phyloP scores from a whole-genome alignment of 495 filamentous ascomycete genomes.

The Penicillium diatomitis region DNA sequence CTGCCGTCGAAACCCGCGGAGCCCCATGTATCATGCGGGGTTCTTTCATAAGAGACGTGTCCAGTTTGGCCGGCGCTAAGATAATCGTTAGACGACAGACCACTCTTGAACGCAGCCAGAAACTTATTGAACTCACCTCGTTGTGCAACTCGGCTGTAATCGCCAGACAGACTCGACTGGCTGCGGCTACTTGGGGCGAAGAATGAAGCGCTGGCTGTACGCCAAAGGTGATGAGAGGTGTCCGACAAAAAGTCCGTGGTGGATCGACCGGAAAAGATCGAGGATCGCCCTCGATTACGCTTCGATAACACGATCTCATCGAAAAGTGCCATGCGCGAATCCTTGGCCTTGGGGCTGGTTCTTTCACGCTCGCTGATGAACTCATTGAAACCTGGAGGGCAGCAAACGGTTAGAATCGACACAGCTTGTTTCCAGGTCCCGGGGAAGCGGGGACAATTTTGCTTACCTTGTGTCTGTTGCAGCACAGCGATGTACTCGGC shows the following conservation, averaged over 20 bases:
- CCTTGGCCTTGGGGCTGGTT: conserved; percentile 36
- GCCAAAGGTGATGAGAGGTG: conserved; percentile 86
- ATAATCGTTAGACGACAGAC: neutral
- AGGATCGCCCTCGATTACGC: conserved; percentile 67
- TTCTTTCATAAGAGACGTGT: conserved; percentile 81
- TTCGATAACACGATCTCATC: conserved; percentile 95
- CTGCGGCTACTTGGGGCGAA: conserved; percentile 55
- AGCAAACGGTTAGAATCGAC: neutral
- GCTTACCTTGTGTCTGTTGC: conserved; percentile 83
- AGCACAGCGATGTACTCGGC: conserved; percentile 81
- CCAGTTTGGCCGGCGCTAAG: conserved; percentile 72
- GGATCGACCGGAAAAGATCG: conserved; percentile 40
- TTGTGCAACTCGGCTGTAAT: conserved; percentile 47
- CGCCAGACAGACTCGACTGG: conserved; percentile 52
- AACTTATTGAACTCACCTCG: conserved; percentile 40
- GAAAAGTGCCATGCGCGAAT: conserved; percentile 75
- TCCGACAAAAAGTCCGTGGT: conserved; percentile 70
- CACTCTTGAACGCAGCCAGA: conserved; percentile 9
- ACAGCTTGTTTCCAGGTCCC: neutral
- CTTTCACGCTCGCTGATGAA: conserved; percentile 88
- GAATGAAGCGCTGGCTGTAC: conserved; percentile 69
- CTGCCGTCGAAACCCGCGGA: conserved; percentile 53
- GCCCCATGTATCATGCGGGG: conserved; percentile 68
- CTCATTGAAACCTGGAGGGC: conserved; percentile 70
- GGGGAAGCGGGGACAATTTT: neutral